These are phyloP conservation scores for Erysimum cheiranthoides DNA, from an alignment of 345 rosid genomes.

Conservation along the genomic window DNA sequence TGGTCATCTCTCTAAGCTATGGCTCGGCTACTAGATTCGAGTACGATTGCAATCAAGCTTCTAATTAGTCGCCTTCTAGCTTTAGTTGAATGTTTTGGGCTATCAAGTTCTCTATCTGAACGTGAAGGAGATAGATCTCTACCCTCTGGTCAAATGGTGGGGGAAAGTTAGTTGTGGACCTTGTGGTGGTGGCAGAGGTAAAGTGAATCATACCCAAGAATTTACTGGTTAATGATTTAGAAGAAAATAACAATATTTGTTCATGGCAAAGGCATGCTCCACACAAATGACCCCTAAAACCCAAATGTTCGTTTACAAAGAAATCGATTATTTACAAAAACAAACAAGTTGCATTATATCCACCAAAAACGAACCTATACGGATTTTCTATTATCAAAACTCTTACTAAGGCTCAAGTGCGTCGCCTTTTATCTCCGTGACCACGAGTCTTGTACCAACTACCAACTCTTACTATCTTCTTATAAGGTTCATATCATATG, in stretches of 20 bases:
- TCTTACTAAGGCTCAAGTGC: conserved; percentile 20
- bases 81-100: no score
- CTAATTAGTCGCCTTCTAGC: no score
- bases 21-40: no score
- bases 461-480: conserved; percentile 28
- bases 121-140: no score
- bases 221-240: background rate
- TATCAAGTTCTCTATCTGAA: no score
- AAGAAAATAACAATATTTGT: background rate
- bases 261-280: conserved; percentile 7
- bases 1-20: no score
- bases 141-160: no score
- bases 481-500: conserved; percentile 29
- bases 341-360: conserved; percentile 11
- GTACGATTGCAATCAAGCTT: no score
- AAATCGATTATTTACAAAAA: conserved; percentile 29
- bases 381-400: conserved; percentile 28
- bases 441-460: conserved; percentile 32
- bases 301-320: conserved; percentile 18
- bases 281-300: background rate
- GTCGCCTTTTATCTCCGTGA: background rate
- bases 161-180: no score
- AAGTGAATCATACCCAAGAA: no score
- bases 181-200: no score
- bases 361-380: background rate